Percentiles rank a stretch among this genome's conserved stretches.
phyloP scores from a whole-genome alignment of 257 asterid species.

The Cinchona pubescens region DNA sequence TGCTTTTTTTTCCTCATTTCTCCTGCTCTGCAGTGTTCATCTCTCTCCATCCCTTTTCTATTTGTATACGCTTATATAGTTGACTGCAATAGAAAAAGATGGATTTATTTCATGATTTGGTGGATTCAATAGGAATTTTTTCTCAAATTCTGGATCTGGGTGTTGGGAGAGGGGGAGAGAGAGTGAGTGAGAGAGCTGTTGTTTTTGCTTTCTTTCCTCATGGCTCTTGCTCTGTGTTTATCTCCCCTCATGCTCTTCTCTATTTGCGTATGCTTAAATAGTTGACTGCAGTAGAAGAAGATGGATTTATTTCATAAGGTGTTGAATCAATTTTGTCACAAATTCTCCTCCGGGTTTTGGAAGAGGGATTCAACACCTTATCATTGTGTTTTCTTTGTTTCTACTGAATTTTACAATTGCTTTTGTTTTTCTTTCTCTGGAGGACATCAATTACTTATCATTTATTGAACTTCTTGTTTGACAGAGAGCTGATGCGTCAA shows the following conservation, averaged over 20 bases:
- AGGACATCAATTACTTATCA: slow-evolving; percentile 1
- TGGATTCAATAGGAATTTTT: neutral
- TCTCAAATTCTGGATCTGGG: neutral
- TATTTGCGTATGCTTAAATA: no score
- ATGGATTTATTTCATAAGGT: no score
- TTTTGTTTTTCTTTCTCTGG: neutral
- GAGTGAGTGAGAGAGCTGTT: no score
- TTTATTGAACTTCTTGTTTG: slow-evolving; percentile 20
- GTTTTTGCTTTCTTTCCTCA: no score
- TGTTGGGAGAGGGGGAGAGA: no score
- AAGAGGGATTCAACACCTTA: no score
- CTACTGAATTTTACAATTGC: neutral
- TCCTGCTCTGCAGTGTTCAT: neutral
- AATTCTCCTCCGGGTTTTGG: no score
- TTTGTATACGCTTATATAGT: neutral
- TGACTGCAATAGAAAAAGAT: neutral
- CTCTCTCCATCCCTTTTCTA: neutral
- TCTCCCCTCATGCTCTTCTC: no score
- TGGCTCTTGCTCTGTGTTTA: no score
- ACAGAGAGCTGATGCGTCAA: slow-evolving; percentile 98
- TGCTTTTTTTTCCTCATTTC: neutral
- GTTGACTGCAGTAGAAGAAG: no score
- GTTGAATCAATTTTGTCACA: neutral
- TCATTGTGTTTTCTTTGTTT: neutral
- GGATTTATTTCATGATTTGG: neutral